A percentile compares a stretch with the other conserved stretches of the same genome.
These are phyloP conservation scores for Penicillium glabrum DNA, from an alignment of 2,329 filamentous ascomycete genomes.

Conservation along the genomic window DNA sequence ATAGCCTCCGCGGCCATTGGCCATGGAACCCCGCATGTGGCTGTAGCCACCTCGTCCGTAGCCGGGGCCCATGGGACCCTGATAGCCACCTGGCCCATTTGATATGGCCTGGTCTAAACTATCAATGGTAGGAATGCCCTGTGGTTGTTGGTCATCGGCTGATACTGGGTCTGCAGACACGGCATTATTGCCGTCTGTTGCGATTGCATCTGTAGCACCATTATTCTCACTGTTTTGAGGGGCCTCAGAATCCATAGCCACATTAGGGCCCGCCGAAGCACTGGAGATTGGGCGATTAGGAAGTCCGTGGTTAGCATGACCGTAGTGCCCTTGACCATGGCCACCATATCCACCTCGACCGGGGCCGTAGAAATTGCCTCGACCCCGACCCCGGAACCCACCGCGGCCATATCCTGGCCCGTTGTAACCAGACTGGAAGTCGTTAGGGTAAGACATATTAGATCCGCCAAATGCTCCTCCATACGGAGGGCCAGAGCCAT, in stretches of 20 bases:
- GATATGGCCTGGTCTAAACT: slow-evolving; percentile 15
- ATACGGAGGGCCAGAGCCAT: slow-evolving; percentile 80
- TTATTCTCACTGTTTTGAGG: neutral
- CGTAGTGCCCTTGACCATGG: slow-evolving; percentile 37
- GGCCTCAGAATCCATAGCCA: slow-evolving; percentile 1
- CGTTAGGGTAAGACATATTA: slow-evolving; percentile 71
- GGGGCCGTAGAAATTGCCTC: slow-evolving; percentile 53
- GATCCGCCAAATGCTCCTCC: slow-evolving; percentile 68
- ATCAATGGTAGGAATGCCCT: slow-evolving; percentile 29
- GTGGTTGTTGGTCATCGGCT: slow-evolving; percentile 11
- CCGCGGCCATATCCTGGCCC: slow-evolving; percentile 69
- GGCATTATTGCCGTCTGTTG: neutral
- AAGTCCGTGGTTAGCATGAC: slow-evolving; percentile 34
- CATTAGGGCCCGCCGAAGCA: neutral
- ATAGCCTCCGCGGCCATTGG: slow-evolving; percentile 38
- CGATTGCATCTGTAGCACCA: neutral
- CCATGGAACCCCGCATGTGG: slow-evolving; percentile 47
- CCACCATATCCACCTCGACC: slow-evolving; percentile 40
- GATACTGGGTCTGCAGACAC: neutral
- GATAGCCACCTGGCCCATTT: slow-evolving; percentile 29
- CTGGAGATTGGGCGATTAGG: slow-evolving; percentile 27
- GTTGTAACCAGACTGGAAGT: slow-evolving; percentile 75
- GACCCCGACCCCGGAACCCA: slow-evolving; percentile 59
- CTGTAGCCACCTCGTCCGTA: slow-evolving; percentile 44
- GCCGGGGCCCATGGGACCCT: slow-evolving; percentile 26